Evolutionary conservation across 2,329 filamentous ascomycete genomes (phyloP).

Genomic region (Sporothrix euskadiensis): DNA sequence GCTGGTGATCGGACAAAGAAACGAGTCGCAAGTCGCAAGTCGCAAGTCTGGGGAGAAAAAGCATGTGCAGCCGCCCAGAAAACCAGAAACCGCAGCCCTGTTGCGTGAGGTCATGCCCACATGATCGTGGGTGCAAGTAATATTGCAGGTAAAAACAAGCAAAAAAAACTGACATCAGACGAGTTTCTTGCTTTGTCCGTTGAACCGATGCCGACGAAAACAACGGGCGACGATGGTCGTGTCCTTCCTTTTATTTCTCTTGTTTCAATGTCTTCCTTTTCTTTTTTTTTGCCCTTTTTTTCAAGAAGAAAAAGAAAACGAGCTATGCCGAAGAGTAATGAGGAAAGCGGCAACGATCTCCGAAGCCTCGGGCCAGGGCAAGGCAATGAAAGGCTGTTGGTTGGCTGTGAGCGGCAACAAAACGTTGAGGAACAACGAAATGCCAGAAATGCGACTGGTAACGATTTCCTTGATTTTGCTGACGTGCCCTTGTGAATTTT

Average conservation of each 20-base stretch:
- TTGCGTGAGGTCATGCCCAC: conserved; percentile 5
- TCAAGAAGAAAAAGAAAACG: not conserved
- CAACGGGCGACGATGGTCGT: not conserved
- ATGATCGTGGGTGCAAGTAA: not conserved
- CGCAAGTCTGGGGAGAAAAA: conserved; percentile 3
- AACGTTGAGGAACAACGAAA: not conserved
- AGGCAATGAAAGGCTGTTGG: conserved; percentile 9
- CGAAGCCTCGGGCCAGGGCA: conserved; percentile 2
- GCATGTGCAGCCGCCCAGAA: not conserved
- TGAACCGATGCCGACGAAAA: not conserved
- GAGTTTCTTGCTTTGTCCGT: not conserved
- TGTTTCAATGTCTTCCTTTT: not conserved
- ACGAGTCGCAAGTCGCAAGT: not conserved
- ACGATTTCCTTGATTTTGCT: conserved; percentile 15
- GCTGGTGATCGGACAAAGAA: not conserved
- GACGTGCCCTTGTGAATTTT: not conserved
- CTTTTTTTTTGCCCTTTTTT: not conserved
- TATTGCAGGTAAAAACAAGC: not conserved
- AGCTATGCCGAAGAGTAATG: not conserved
- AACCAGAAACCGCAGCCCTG: not conserved
- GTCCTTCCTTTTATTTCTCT: not conserved
- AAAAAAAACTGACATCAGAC: not conserved
- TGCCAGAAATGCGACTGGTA: conserved; percentile 5
- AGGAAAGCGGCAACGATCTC: not conserved
- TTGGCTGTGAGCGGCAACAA: not conserved